Evolutionary conservation across 2,329 filamentous ascomycete genomes (phyloP), one percentile per base, ranked within the genome.

Genomic region (Neofusicoccum kwambonambiense): DNA sequence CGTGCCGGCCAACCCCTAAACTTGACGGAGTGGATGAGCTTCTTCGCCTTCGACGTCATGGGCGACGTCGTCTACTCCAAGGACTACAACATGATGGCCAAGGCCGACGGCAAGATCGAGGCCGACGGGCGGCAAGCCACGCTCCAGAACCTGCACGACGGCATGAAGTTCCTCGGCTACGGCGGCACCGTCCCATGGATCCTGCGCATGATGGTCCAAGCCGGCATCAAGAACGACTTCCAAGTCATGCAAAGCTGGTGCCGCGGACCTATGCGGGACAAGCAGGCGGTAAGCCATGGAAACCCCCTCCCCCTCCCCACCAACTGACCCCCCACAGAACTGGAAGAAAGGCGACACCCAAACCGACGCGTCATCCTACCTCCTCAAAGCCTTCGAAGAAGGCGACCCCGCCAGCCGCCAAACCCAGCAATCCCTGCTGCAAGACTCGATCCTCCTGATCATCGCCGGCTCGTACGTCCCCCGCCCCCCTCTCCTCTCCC

Each of bases 1-100:
- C 64, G 70, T 34, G 66, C 69, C 2, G 57, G 34, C 4, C 42
- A 70, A 6, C 64, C 3, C 65, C 64, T 77, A 1, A 66, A 74
- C 11, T 72, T 74, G 13, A 74, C 72, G 2, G 67, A 73, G 39
- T 76, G 74, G 75, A 64, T 74, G 37, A 72, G 77, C 52, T 82
- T 75, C 67, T 77, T 82, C 65, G 76, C 78, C 54, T 80, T 84
- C 65, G 82, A 84, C 65, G 75, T 84, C 34, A 83, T 85, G 77
- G 80, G 79, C 11, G 80, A 83, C 63, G 69, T 82, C 12, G 75
- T 73, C 7, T 79, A 80, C 65, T 79, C 74, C 19, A 76, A 78
- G 64, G 72, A 76, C 39, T 79, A 81, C 69, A 71, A 72, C 31
- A 79, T 80, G 74, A 68, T 78, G 17, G 66, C 68, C 1, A 66